Base-by-base conservation (phyloP, 139 green algal species). In the Tetratostichococcus sp. region DNA sequence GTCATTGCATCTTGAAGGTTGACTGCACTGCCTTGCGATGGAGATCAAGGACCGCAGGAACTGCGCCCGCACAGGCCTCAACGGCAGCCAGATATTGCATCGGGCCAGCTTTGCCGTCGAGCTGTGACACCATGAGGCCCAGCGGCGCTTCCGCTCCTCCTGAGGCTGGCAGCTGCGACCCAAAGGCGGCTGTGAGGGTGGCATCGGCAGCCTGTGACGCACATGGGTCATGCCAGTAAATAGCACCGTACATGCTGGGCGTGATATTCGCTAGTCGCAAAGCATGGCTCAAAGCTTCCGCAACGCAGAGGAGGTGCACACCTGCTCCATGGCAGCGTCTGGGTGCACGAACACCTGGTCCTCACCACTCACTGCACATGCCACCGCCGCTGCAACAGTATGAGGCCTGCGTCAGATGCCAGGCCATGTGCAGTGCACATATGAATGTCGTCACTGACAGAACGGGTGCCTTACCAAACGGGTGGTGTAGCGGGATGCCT, bases 401-500 rank as follows among this genome's bases (percentile, higher is more conserved):
- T n/a, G n/a, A n/a, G n/a, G n/a, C n/a, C n/a, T n/a, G n/a, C n/a
- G n/a, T n/a, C n/a, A n/a, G n/a, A n/a, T n/a, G n/a, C n/a, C n/a
- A n/a, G n/a, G n/a, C n/a, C n/a, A n/a, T n/a, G n/a, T n/a, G n/a
- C n/a, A n/a, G n/a, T n/a, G n/a, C n/a, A n/a, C n/a, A n/a, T n/a
- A n/a, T 17, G 8, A 72, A n/a, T 73, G 17, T 57, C 6, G 58
- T 57, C 1, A 62, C n/a, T n/a, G n/a, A n/a, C n/a, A n/a, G n/a
- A n/a, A n/a, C n/a, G n/a, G n/a, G n/a, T n/a, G 23, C 30, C 80
- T 65, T 68, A 91, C 87, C 79, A 77, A 89, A 88, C 65, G 88
- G 78, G 69, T 22, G 59, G 16, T 26, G 78, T 81, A 94, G 83
- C 1, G 88, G 87, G 23, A 94, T 75, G 0, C 82, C 90, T 5